Evolutionary conservation across 306 rosid species (phyloP).

Genomic region (Sicyos baderoa): DNA sequence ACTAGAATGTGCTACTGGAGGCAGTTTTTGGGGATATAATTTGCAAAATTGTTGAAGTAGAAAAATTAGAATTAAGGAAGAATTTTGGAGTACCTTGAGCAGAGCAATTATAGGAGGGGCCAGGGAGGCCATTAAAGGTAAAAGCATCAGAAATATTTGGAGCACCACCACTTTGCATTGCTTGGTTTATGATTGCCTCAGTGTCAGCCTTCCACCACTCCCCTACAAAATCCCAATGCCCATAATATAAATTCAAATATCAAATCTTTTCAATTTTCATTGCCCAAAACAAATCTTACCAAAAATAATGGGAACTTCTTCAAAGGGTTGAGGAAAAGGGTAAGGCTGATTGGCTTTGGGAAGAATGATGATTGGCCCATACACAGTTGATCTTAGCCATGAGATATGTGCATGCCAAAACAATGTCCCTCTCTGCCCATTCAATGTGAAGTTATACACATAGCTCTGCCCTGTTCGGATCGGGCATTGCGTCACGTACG

Average conservation of each 20-base stretch:
- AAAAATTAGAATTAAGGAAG: background rate
- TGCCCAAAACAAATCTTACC: slow-evolving; percentile 26
- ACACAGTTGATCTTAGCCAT: slow-evolving; percentile 56
- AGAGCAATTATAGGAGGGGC: slow-evolving; percentile 47
- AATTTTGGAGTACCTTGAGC: slow-evolving; percentile 47
- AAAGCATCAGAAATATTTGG: slow-evolving; percentile 66
- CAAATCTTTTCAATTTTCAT: background rate
- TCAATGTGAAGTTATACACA: slow-evolving; percentile 53
- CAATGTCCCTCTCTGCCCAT: slow-evolving; percentile 60
- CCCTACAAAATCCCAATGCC: slow-evolving; percentile 31
- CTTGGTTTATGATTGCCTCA: slow-evolving; percentile 55
- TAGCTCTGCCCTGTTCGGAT: slow-evolving; percentile 49
- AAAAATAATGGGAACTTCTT: slow-evolving; percentile 52
- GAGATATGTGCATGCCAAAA: slow-evolving; percentile 78
- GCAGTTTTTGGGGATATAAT: no score
- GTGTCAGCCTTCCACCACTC: slow-evolving; percentile 84
- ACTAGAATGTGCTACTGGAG: no score
- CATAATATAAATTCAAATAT: background rate
- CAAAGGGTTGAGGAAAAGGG: slow-evolving; percentile 57
- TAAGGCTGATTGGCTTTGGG: slow-evolving; percentile 52
- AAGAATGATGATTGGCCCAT: slow-evolving; percentile 66
- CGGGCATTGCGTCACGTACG: slow-evolving; percentile 68
- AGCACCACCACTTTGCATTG: slow-evolving; percentile 46
- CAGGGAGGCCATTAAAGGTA: slow-evolving; percentile 69
- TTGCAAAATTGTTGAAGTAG: no score